Conservation (phyloP, 2,329 filamentous ascomycete genomes). For the Pseudogymnoascus sp. region DNA sequence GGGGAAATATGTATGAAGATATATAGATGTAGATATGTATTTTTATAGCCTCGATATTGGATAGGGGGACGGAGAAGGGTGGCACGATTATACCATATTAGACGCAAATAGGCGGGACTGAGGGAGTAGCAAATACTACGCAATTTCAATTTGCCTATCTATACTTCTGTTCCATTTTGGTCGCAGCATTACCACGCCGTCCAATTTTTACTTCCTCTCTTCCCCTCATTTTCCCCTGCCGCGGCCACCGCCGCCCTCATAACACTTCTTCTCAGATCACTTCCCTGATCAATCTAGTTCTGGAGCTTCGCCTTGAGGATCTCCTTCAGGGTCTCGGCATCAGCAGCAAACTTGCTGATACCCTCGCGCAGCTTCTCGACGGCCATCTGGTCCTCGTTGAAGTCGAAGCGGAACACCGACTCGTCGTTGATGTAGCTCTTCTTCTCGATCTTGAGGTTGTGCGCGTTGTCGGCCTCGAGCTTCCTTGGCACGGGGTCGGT, state of each 20-base stretch:
- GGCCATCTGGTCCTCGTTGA: constrained; percentile 99
- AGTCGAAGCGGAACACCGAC: constrained; percentile 90
- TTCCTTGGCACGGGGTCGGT: constrained; percentile 79
- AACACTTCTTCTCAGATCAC: not conserved
- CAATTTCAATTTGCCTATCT: not conserved
- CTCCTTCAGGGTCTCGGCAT: constrained; percentile 87
- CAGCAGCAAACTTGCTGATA: constrained; percentile 98
- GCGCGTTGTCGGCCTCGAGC: constrained; percentile 65
- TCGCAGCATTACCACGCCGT: not conserved
- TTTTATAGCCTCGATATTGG: not conserved
- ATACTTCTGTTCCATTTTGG: not conserved
- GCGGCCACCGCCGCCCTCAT: not conserved
- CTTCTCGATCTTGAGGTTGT: constrained; percentile 71
- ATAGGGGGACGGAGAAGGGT: not conserved
- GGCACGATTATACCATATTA: not conserved
- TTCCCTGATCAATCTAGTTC: not conserved
- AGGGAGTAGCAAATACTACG: not conserved
- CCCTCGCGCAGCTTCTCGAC: constrained; percentile 98
- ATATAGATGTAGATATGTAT: not conserved
- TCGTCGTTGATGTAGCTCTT: constrained; percentile 87
- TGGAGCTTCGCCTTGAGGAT: constrained; percentile 73
- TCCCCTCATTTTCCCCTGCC: not conserved
- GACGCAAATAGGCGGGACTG: not conserved
- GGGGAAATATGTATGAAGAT: not conserved
- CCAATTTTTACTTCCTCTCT: not conserved